Conservation (phyloP, 1,139 yeast species). For the Meyerozyma guilliermondii region DNA sequence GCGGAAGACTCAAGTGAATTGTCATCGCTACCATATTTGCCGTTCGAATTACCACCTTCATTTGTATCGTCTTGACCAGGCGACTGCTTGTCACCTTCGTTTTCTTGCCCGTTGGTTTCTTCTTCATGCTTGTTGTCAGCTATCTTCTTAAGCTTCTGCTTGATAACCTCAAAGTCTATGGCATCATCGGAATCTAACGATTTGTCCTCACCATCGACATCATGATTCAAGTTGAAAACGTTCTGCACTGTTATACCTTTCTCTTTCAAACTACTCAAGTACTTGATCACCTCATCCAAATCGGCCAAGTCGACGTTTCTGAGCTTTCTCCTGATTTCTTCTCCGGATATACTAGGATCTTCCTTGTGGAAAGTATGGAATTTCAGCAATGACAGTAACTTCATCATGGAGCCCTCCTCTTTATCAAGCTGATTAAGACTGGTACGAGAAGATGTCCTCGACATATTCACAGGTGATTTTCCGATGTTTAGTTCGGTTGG, state of each 20-base stretch:
- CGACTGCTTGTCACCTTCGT: slow-evolving; percentile 10
- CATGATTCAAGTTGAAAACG: slow-evolving; percentile 33
- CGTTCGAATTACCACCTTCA: background rate
- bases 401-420: slow-evolving; percentile 40
- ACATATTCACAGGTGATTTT: slow-evolving; percentile 23
- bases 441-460: slow-evolving; percentile 33
- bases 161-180: background rate
- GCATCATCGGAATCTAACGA: slow-evolving; percentile 5
- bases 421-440: slow-evolving; percentile 31
- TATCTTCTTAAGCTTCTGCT: slow-evolving; percentile 3
- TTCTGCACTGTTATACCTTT: slow-evolving; percentile 49
- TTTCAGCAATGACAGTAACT: slow-evolving; percentile 25
- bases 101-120: slow-evolving; percentile 6
- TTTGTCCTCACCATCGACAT: slow-evolving; percentile 3
- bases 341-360: slow-evolving; percentile 36
- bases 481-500: slow-evolving; percentile 12
- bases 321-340: slow-evolving; percentile 47
- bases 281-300: slow-evolving; percentile 45
- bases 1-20: background rate
- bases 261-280: slow-evolving; percentile 44
- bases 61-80: background rate
- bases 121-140: background rate
- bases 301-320: slow-evolving; percentile 43
- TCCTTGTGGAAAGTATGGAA: slow-evolving; percentile 16
- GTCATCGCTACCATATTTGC: background rate